Percentiles rank a stretch among this genome's conserved stretches.
phyloP scores from a whole-genome alignment of 352 stramenopile genomes.

The Phytophthora pseudosyringae region DNA sequence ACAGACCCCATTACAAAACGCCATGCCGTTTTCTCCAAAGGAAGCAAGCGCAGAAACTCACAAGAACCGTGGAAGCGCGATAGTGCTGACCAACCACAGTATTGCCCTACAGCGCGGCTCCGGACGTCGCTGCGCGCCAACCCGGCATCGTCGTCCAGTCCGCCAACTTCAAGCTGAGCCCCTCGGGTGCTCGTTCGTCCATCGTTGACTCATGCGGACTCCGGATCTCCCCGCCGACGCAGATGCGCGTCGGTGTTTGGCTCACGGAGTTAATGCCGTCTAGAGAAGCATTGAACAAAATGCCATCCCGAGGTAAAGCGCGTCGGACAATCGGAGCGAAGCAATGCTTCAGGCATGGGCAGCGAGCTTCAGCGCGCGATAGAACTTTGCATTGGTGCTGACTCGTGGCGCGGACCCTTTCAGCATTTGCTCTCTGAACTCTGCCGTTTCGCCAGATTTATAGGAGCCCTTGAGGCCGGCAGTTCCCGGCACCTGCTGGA shows the following conservation, averaged over 20 bases:
- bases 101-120: conserved; percentile 22
- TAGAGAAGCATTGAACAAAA: conserved; percentile 8
- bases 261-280: conserved; percentile 8
- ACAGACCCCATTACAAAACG: conserved; percentile 18
- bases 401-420: conserved; percentile 12
- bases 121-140: conserved; percentile 9
- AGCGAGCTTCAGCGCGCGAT: not conserved
- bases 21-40: conserved; percentile 20
- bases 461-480: conserved; percentile 1
- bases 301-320: conserved; percentile 1
- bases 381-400: not conserved
- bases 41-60: conserved; percentile 22
- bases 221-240: conserved; percentile 17
- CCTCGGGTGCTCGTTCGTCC: conserved; percentile 2
- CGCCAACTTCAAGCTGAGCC: conserved; percentile 32
- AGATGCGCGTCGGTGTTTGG: conserved; percentile 24
- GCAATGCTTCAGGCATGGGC: not conserved
- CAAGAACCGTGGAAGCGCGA: conserved; percentile 12
- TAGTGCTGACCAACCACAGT: not conserved
- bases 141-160: conserved; percentile 26
- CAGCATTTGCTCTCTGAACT: conserved; percentile 23
- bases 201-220: conserved; percentile 16
- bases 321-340: conserved; percentile 21
- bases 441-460: conserved; percentile 9
- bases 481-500: conserved; percentile 24